These are phyloP conservation scores for Mycena vulgaris DNA, from an alignment of 768 basidiomycete species.

Conservation along the genomic window DNA sequence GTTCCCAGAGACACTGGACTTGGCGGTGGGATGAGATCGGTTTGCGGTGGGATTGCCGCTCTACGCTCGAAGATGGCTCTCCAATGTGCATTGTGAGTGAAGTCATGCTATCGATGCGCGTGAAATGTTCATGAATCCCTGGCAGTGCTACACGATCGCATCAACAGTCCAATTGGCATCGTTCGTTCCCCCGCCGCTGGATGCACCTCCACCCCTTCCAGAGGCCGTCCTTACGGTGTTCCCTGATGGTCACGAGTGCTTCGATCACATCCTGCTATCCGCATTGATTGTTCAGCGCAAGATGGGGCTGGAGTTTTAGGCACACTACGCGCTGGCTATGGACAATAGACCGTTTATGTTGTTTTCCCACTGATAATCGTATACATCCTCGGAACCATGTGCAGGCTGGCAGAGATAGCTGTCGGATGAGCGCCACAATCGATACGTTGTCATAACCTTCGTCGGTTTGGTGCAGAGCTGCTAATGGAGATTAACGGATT, in stretches of 20 bases:
- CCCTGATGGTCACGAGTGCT: slow-evolving; percentile 59
- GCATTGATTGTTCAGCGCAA: slow-evolving; percentile 61
- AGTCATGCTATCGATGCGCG: not conserved
- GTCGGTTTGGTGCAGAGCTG: too few relatives aligned
- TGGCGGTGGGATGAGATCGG: slow-evolving; percentile 56
- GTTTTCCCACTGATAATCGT: too few relatives aligned
- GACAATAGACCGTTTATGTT: too few relatives aligned
- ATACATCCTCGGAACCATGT: too few relatives aligned
- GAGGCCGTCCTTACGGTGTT: slow-evolving; percentile 62
- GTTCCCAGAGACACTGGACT: slow-evolving; percentile 55
- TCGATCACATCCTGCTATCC: slow-evolving; percentile 63
- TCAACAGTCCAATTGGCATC: slow-evolving; percentile 56
- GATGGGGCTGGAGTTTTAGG: slow-evolving; percentile 42
- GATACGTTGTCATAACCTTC: too few relatives aligned
- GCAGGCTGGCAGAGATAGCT: too few relatives aligned
- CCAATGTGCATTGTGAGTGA: slow-evolving; percentile 60
- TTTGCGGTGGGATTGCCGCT: slow-evolving; percentile 64
- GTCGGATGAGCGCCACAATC: too few relatives aligned
- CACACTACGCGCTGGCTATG: too few relatives aligned
- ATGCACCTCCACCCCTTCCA: slow-evolving; percentile 63
- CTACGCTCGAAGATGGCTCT: slow-evolving; percentile 61
- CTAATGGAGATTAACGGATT: not conserved
- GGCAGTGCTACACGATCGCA: slow-evolving; percentile 50
- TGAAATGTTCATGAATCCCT: not conserved
- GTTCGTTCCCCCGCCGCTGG: slow-evolving; percentile 63